Evolutionary conservation across 495 filamentous ascomycete species (phyloP), one percentile per base, ranked within the genome.

Genomic region (Platismatia glauca): DNA sequence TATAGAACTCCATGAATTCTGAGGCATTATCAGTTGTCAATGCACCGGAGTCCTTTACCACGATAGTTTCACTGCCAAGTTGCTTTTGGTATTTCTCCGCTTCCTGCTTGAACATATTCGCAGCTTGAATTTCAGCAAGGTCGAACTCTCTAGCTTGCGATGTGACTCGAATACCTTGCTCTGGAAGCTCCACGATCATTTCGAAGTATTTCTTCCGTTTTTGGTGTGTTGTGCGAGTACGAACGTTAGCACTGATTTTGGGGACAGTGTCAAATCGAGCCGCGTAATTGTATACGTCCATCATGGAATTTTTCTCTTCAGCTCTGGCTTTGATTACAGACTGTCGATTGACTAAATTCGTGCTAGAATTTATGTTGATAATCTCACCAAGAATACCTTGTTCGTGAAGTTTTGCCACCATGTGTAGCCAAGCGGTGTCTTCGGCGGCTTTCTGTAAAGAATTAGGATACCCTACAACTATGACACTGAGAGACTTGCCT

Each of bases 261-360:
- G 78, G 78, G 22, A 78, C 62, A 12, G 63, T 57, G 52, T 76
- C 74, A 61, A 77, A 78, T 41, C 76, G 68, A 7, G 79, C 78
- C 41, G 76, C 77, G 64, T 81, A 80, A 62, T 80, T 77, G 69
- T 77, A 81, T 37, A 81, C 72, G 59, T 81, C 79, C 62, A 71
- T 62, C 24, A 69, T 70, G 6, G 71, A 73, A 67, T 74, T 69
- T n/a, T 65, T 66, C 58, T 71, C 71, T 27, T 74, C 69, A 16
- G 39, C 65, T 18, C 68, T 64, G 29, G 67, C 46, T 48, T 69
- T 61, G 4, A 50, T 13, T 9, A 43, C 33, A 33, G 33, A 43
- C 29, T 59, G 16, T 29, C 67, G 63, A 27, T 74, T 67, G 34
- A 67, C 61, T 16, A 61, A 44, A 37, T 68, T 67, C n/a, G 63